Evolutionary conservation across 768 basidiomycete genomes (phyloP).

Genomic region (Cubamyces lactineus): DNA sequence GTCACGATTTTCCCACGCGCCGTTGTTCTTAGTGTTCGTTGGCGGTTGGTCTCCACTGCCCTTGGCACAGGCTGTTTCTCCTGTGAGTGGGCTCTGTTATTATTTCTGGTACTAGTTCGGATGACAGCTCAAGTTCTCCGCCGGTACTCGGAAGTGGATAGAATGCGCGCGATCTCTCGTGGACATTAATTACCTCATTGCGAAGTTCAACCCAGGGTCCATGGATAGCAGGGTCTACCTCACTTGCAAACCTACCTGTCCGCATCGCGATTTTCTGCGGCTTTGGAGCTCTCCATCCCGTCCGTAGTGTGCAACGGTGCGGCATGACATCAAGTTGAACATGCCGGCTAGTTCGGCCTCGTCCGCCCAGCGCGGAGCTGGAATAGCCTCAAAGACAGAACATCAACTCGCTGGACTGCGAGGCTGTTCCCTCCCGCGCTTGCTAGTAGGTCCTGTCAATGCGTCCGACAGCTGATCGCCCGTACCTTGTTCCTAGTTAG

Average conservation of each 20-base stretch:
- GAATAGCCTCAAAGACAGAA: neutral
- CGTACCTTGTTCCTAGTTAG: neutral
- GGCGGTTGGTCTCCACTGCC: conserved; percentile 2
- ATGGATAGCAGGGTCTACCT: too few species aligned
- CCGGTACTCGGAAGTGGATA: too few species aligned
- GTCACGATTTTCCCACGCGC: conserved; percentile 8
- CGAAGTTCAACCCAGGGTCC: too few species aligned
- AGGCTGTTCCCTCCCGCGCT: neutral
- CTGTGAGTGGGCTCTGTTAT: neutral
- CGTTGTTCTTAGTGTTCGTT: neutral
- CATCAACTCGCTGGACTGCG: neutral
- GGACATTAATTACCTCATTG: too few species aligned
- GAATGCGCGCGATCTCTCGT: too few species aligned
- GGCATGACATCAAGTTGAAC: neutral
- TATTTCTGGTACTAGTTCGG: too few species aligned
- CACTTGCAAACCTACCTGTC: too few species aligned
- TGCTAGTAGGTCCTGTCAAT: neutral
- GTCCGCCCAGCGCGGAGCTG: neutral
- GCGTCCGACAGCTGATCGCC: neutral
- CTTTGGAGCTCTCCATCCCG: neutral
- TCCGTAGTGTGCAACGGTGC: neutral
- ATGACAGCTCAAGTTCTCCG: too few species aligned
- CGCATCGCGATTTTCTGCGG: too few species aligned
- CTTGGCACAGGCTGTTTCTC: neutral
- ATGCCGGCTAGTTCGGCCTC: neutral